Evolutionary conservation across 768 basidiomycete genomes (phyloP), one percentile per base, ranked within the genome.

Genomic region (Kwoniella sp.): DNA sequence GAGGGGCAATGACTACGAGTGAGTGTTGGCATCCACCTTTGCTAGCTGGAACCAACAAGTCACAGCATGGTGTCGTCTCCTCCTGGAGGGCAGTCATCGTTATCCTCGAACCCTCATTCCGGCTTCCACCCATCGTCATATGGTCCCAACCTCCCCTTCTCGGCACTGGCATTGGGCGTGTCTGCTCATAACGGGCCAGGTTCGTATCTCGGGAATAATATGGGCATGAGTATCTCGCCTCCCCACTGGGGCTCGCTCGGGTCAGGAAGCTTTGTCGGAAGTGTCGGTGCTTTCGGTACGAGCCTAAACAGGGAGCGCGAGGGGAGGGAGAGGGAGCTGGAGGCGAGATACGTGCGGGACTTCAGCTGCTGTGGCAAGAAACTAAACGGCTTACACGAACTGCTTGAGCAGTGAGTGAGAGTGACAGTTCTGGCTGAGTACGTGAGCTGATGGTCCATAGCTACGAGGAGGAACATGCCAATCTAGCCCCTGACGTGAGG

Each of bases 341-440:
- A 74, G 46, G 69, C 70, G 22, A 57, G 54, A 38, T 74, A 67
- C 47, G 70, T 70, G 6, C 54, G 58, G 37, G 69, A 72, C 56
- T 71, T 74, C 40, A 59, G 49, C 19, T 74, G 73, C 51, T 74
- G 73, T 51, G 70, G 70, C 32, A 57, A 56, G 41, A 61, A 63
- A 37, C 41, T 74, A 53, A 65, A 62, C 12, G 69, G 73, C 7
- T 34, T 74, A 49, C 73, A 74, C 53, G 73, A 74, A 48, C 42
- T 74, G 46, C 50, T 74, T 7, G 70, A 74, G 39, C 73, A 74
- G 70, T 73, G 45, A 65, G n/a, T n/a, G n/a, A n/a, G n/a, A n/a
- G n/a, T n/a, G n/a, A n/a, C n/a, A n/a, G 34, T 20, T 22, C n/a
- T 43, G 3, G 34, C 55, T 63, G 34, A 56, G 36, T 32, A 4